Base-by-base conservation (phyloP, 768 basidiomycete species). In the Boletus sensibilis region DNA sequence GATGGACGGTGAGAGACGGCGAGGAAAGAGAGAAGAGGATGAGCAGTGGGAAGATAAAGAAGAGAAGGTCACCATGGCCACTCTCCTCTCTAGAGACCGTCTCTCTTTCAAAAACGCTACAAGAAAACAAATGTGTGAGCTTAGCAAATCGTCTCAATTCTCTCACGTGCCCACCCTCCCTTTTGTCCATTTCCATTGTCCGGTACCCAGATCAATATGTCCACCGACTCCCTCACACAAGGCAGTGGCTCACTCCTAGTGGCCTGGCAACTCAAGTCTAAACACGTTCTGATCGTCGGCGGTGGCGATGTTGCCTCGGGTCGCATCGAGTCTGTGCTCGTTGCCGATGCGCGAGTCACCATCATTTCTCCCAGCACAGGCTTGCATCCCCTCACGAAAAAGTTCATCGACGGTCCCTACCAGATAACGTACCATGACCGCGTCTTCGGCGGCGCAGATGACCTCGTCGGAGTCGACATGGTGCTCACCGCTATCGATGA, bases 401-500 rank as follows among this genome's bases (percentile, higher is more conserved):
- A 69, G 49, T 75, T 84, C 68, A 78, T 91, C 58, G 75, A 77
- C 21, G 66, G 74, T 20, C 55, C 70, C 16, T 13, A 64, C 33
- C 69, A 78, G 27, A 85, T 95, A 68, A 83, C 83, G 6, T 86
- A 92, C 74, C 75, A 81, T 59, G 83, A 92, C 69, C 85, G 92
- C 53, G 61, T 76, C 51, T 97, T 91, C 64, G 74, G 74, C 29
- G 82, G 82, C 20, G 72, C 80, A 3, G 77, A 79, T n/a, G 91
- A 94, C 53, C 78, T 93, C 34, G 75, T 79, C 43, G 81, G 80
- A 46, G 81, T 81, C 53, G 87, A 92, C 67, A 90, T 98, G 87
- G 91, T 95, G 47, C 83, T 98, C 58, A 92, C 92, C 10, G 94
- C 94, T n/a, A 84, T 97, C 43, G 93, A 96, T 73, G 87, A 95